Conservation (phyloP, 371 early-diverging fungal genomes). For the Mortierella sp. region DNA sequence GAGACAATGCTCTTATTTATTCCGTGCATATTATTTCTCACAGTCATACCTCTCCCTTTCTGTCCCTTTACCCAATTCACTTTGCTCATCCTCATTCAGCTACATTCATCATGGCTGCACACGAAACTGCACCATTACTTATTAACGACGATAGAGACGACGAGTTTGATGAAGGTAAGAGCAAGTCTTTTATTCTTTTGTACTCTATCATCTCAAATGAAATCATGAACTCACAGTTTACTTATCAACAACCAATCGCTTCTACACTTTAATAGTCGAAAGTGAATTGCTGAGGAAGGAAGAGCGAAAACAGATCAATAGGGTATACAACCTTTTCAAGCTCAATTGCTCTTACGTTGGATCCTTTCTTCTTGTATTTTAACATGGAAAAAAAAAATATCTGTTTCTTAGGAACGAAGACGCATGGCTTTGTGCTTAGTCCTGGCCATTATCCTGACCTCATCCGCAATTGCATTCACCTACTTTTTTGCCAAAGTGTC, state of each 20-base stretch:
- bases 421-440: conserved; percentile 41
- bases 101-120: conserved; percentile 23
- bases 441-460: conserved; percentile 39
- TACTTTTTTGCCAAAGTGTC: conserved; percentile 46
- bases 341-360: neutral
- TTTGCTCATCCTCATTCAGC: neutral
- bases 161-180: conserved; percentile 30
- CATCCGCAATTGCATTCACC: conserved; percentile 47
- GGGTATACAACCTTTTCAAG: conserved; percentile 13
- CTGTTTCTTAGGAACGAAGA: conserved; percentile 27
- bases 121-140: conserved; percentile 39
- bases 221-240: too few species aligned
- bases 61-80: neutral
- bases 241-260: too few species aligned
- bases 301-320: conserved; percentile 45
- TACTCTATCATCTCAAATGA: too few species aligned
- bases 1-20: too few species aligned
- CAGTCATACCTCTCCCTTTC: too few species aligned
- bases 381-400: neutral
- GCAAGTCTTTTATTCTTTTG: neutral
- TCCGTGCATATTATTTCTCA: too few species aligned
- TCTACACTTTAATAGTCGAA: conserved; percentile 35
- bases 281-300: conserved; percentile 31
- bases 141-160: conserved; percentile 34
- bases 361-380: neutral